These are phyloP conservation scores for Exophiala viscosa DNA, from an alignment of 2,329 filamentous ascomycete genomes.

Conservation along the genomic window DNA sequence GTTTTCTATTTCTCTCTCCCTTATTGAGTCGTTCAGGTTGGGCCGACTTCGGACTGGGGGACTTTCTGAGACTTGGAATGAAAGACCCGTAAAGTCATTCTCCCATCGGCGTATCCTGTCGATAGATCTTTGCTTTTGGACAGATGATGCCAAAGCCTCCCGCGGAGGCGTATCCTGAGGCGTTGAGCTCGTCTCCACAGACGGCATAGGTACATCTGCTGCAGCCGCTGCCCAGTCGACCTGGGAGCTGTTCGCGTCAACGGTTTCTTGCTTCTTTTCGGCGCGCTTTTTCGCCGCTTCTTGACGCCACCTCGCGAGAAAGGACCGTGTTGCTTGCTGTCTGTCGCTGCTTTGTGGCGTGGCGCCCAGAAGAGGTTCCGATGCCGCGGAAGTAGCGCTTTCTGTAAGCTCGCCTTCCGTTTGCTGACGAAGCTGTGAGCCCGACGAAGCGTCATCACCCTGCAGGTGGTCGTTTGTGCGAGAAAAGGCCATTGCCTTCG, in stretches of 20 bases:
- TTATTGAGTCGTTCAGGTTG: slow-evolving; percentile 22
- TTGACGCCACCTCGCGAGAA: slow-evolving; percentile 21
- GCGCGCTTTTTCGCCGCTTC: slow-evolving; percentile 13
- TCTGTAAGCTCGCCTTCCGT: slow-evolving; percentile 2
- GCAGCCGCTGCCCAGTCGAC: slow-evolving; percentile 27
- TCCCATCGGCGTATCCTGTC: slow-evolving; percentile 28
- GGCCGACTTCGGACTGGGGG: slow-evolving; percentile 30
- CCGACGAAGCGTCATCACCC: slow-evolving; percentile 2
- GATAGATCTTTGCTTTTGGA: slow-evolving; percentile 19
- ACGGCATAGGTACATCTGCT: slow-evolving; percentile 24
- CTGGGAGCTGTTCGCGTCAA: slow-evolving; percentile 14
- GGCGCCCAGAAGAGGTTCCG: slow-evolving; percentile 12
- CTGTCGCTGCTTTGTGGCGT: not conserved
- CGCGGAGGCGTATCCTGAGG: slow-evolving; percentile 23
- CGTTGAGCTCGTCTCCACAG: slow-evolving; percentile 22
- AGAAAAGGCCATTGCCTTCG: slow-evolving; percentile 15
- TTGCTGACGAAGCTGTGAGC: not conserved
- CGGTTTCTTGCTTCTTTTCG: slow-evolving; percentile 1
- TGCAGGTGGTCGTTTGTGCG: slow-evolving; percentile 12
- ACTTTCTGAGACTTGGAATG: slow-evolving; percentile 33
- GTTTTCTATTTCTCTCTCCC: slow-evolving; percentile 27
- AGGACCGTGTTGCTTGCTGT: slow-evolving; percentile 7
- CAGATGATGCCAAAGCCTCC: slow-evolving; percentile 17
- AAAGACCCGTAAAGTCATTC: slow-evolving; percentile 32
- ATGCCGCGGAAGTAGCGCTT: slow-evolving; percentile 10